Evolutionary conservation across 306 rosid genomes (phyloP).

Genomic region (Neltuma alba): DNA sequence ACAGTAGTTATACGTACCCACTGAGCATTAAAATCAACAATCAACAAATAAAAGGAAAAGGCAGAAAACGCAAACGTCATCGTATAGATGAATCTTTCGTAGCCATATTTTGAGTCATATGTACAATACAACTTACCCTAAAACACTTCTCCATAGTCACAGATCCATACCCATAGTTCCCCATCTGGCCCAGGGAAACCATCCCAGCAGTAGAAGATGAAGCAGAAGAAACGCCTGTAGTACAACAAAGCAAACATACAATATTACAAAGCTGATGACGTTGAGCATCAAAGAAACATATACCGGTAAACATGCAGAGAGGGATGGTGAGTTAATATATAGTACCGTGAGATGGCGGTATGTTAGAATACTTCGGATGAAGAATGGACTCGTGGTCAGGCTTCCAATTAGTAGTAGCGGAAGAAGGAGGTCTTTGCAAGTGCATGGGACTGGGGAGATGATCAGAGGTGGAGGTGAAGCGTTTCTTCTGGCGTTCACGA

Average conservation of each 20-base stretch:
- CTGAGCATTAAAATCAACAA: background rate
- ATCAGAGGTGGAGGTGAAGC: constrained; percentile 40
- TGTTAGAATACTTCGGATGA: constrained; percentile 54
- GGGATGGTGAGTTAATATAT: background rate
- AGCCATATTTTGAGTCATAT: background rate
- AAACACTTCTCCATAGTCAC: constrained; percentile 78
- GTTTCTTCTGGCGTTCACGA: constrained; percentile 95
- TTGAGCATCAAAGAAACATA: background rate
- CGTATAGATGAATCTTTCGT: background rate
- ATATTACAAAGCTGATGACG: background rate
- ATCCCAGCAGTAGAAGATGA: constrained; percentile 61
- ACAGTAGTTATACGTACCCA: background rate
- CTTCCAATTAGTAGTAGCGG: constrained; percentile 46
- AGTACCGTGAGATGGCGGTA: constrained; percentile 49
- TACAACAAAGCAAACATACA: background rate
- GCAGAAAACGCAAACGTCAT: background rate
- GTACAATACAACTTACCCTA: constrained; percentile 59
- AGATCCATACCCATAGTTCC: constrained; percentile 73
- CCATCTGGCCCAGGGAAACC: constrained; percentile 65
- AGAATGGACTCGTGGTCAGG: constrained; percentile 40
- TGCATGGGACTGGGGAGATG: background rate
- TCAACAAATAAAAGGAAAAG: background rate
- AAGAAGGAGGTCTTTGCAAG: background rate
- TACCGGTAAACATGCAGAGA: background rate
- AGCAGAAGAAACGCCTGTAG: constrained; percentile 57